These are phyloP conservation scores for Ogataea nakhonphanomensis DNA, from an alignment of 805 yeast species.

Conservation along the genomic window DNA sequence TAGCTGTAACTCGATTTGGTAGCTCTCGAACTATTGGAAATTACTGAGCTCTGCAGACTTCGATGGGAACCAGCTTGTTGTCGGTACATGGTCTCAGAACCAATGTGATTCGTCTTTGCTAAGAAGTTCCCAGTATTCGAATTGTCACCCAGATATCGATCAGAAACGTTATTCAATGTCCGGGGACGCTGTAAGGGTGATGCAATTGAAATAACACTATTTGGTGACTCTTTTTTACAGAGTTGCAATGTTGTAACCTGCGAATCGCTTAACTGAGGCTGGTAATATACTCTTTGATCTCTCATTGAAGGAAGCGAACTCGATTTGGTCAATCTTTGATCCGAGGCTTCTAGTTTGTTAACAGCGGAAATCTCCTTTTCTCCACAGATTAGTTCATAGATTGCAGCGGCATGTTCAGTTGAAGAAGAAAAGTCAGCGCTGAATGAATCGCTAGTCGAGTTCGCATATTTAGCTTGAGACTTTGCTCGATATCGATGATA, in stretches of 20 bases:
- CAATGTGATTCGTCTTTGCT: neutral
- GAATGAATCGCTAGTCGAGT: constrained; percentile 14
- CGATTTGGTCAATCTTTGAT: neutral
- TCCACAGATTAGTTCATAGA: too few species aligned
- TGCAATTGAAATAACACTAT: neutral
- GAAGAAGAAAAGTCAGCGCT: constrained; percentile 11
- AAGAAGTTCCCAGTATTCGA: constrained; percentile 20
- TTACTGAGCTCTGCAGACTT: neutral
- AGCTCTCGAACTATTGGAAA: neutral
- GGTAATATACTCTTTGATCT: neutral
- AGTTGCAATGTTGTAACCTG: constrained; percentile 3
- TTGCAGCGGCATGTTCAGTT: constrained; percentile 3
- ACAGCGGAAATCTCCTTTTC: too few species aligned
- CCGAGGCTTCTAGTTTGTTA: neutral
- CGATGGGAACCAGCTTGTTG: neutral
- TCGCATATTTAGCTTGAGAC: constrained; percentile 21
- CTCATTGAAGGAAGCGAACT: neutral
- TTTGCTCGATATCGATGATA: constrained; percentile 23
- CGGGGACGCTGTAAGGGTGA: neutral
- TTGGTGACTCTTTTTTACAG: neutral
- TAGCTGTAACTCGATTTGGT: constrained; percentile 4
- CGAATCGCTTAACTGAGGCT: neutral
- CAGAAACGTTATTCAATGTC: constrained; percentile 15
- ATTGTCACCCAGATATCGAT: constrained; percentile 29
- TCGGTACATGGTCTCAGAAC: constrained; percentile 3